Conservation (phyloP, 2,329 filamentous ascomycete genomes). For the Exophiala sp. region DNA sequence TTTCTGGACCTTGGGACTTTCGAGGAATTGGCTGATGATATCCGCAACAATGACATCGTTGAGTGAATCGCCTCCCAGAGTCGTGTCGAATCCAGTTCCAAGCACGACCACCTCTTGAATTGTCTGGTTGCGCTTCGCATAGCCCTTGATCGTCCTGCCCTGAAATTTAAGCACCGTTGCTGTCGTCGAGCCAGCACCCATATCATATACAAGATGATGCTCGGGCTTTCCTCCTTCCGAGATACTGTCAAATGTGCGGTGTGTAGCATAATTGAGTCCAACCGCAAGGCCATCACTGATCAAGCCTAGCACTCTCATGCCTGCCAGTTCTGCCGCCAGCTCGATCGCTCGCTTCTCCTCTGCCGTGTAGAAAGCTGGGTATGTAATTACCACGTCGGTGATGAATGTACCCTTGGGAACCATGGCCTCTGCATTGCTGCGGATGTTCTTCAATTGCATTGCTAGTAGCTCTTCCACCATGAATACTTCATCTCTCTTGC, state of each 20-base stretch:
- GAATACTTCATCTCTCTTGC: slow-evolving; percentile 60
- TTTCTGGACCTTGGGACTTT: slow-evolving; percentile 55
- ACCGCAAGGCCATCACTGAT: slow-evolving; percentile 90
- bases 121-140: slow-evolving; percentile 93
- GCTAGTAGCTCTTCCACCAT: slow-evolving; percentile 89
- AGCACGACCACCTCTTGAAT: slow-evolving; percentile 90
- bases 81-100: slow-evolving; percentile 82
- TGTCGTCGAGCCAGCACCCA: slow-evolving; percentile 93
- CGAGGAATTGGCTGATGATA: slow-evolving; percentile 76
- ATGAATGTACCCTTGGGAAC: slow-evolving; percentile 73
- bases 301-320: slow-evolving; percentile 77
- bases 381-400: slow-evolving; percentile 79
- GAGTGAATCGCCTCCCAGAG: slow-evolving; percentile 82
- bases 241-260: slow-evolving; percentile 79
- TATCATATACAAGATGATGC: slow-evolving; percentile 91
- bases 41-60: slow-evolving; percentile 86
- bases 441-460: slow-evolving; percentile 92
- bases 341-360: slow-evolving; percentile 86
- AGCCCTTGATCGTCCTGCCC: slow-evolving; percentile 80
- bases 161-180: slow-evolving; percentile 89
- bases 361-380: slow-evolving; percentile 83
- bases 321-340: slow-evolving; percentile 80
- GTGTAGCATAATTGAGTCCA: slow-evolving; percentile 91
- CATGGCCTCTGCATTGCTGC: slow-evolving; percentile 78
- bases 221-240: slow-evolving; percentile 82